Percentiles rank a stretch among this genome's conserved stretches.
Conservation (phyloP, 192 early-diverging fungal genomes). For the Lunasporangiospora selenospora region DNA sequence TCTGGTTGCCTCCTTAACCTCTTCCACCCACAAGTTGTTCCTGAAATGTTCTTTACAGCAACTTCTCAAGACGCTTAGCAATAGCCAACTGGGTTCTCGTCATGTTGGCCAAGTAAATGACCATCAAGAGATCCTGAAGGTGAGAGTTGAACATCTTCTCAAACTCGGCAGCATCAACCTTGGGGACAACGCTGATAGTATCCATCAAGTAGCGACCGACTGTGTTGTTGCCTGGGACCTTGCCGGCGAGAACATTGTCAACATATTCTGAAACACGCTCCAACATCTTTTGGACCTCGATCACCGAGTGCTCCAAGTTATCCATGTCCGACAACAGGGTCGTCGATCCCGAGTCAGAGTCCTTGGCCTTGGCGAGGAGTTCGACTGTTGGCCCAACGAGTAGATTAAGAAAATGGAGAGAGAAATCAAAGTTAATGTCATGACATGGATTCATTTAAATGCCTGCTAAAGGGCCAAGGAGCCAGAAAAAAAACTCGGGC, state of each 20-base stretch:
- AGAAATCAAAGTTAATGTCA: not conserved
- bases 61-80: constrained; percentile 86
- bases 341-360: constrained; percentile 56
- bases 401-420: constrained; percentile 4
- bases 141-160: constrained; percentile 95
- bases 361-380: constrained; percentile 69
- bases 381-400: too few species aligned
- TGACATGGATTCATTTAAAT: too few species aligned
- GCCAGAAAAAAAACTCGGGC: too few species aligned
- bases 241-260: constrained; percentile 69
- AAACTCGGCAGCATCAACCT: constrained; percentile 84
- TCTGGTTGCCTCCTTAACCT: not conserved
- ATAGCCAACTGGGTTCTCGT: constrained; percentile 95
- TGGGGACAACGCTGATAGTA: constrained; percentile 88
- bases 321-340: constrained; percentile 89
- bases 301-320: constrained; percentile 80
- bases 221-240: constrained; percentile 68
- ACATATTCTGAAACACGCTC: constrained; percentile 85
- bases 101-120: constrained; percentile 94
- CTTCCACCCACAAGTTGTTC: too few species aligned
- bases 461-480: too few species aligned
- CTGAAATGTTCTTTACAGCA: constrained; percentile 63
- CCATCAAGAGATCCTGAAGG: constrained; percentile 95
- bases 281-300: constrained; percentile 83
- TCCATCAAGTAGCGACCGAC: constrained; percentile 95